Evolutionary conservation across 2,329 filamentous ascomycete species (phyloP).

Genomic region (Botryotinia convoluta): DNA sequence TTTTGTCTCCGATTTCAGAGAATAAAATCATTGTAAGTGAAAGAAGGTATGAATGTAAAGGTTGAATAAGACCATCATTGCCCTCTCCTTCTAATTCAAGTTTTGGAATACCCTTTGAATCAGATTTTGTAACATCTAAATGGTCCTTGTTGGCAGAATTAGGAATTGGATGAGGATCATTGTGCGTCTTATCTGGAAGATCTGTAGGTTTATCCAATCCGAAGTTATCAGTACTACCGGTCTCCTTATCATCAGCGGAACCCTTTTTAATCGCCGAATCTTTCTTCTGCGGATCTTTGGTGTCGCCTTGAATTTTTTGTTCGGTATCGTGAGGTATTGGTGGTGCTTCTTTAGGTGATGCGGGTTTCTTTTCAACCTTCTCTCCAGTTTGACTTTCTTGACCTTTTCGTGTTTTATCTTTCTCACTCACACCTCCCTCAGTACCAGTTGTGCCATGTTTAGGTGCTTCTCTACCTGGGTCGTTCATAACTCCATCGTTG

Average conservation of each 20-base stretch:
- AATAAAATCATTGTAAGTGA: conserved; percentile 97
- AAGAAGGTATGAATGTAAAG: conserved; percentile 83
- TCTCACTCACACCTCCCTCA: conserved; percentile 84
- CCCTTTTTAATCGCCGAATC: conserved; percentile 37
- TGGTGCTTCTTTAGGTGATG: conserved; percentile 80
- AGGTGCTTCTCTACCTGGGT: conserved; percentile 70
- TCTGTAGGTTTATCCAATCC: conserved; percentile 75
- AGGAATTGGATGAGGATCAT: conserved; percentile 68
- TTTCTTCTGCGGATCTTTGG: conserved; percentile 38
- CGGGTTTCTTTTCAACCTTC: conserved; percentile 71
- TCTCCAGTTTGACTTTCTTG: conserved; percentile 64
- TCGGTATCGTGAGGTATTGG: conserved; percentile 74
- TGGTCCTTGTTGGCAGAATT: conserved; percentile 64
- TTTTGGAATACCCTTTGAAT: conserved; percentile 40
- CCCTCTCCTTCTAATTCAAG: conserved; percentile 45
- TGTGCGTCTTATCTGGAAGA: conserved; percentile 74
- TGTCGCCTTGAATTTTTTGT: conserved; percentile 59
- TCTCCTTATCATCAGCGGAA: conserved; percentile 40
- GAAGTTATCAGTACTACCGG: conserved; percentile 35
- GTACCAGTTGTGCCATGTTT: conserved; percentile 86
- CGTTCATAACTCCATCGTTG: conserved; percentile 89
- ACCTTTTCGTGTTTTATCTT: conserved; percentile 71
- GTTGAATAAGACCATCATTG: conserved; percentile 64
- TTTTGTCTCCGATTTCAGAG: conserved; percentile 97
- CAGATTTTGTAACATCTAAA: conserved; percentile 50